Base-by-base conservation (phyloP, 345 rosid genomes). In the Eutrema heterophyllum region DNA sequence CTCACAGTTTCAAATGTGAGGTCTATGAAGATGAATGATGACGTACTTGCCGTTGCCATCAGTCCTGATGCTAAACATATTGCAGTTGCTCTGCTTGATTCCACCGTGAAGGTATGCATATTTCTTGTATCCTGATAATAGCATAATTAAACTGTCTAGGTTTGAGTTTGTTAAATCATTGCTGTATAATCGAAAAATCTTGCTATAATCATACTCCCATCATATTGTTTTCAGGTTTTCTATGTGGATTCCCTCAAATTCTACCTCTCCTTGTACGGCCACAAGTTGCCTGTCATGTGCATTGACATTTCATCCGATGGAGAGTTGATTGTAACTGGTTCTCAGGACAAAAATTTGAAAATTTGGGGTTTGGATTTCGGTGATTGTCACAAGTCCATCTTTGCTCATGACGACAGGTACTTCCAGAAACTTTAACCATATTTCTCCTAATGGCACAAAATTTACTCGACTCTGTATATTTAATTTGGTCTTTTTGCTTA, bases 291-390 rank as follows among this genome's bases (percentile, higher is more conserved):
- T 56, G 99, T 95, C 46, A 83, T 95, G 65, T 84, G 96, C 78
- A 83, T 95, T 90, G 99, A 95, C 82, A 87, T 88, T 63, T 95
- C 98, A 61, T 95, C 99, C 5, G 97, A 95, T 82, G 99, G 99
- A 69, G 97, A 84, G 81, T 74, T 90, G 83, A 83, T 95, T 61
- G 98, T 92, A 53, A 92, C 98, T 48, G 98, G 99, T 38, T 95
- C 98, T 35, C 96, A 92, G 63, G 97, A 95, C 82, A 95, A 95
- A 78, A 95, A 95, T 83, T 51, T 95, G 67, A 92, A 87, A 80
- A 92, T 95, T 61, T 95, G 97, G 99, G 99, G 98, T 60, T 76
- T 95, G 83, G 99, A 95, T 84, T 95, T 95, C 78, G 97, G 99
- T 55, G 94, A 95, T 77, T 93, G 99, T 80, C 99, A 92, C 53